phyloP scores from a whole-genome alignment of 371 early-diverging fungal species.

The Coemansia linderi region DNA sequence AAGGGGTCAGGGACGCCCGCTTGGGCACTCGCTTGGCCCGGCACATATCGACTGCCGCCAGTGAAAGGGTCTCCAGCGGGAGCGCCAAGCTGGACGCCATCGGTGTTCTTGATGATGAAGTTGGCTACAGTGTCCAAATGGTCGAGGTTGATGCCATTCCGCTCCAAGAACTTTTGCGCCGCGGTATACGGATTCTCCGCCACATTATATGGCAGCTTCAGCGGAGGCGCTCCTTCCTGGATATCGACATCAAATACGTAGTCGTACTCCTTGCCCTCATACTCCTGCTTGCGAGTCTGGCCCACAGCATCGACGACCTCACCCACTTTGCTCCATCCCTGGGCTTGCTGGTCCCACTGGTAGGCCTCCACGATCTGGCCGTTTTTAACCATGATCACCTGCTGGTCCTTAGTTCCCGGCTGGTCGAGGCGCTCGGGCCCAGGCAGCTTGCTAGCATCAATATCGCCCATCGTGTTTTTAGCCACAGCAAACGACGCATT shows the following conservation, averaged over 20 bases:
- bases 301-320: slow-evolving; percentile 92
- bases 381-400: slow-evolving; percentile 83
- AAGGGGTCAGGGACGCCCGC: slow-evolving; percentile 54
- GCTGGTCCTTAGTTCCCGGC: slow-evolving; percentile 82
- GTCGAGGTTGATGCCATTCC: slow-evolving; percentile 75
- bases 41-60: slow-evolving; percentile 58
- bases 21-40: slow-evolving; percentile 12
- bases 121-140: slow-evolving; percentile 91
- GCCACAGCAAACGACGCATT: slow-evolving; percentile 61
- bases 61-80: slow-evolving; percentile 48
- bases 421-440: slow-evolving; percentile 71
- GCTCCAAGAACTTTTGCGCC: slow-evolving; percentile 86
- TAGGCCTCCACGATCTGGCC: slow-evolving; percentile 41
- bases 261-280: slow-evolving; percentile 91
- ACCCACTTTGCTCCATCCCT: slow-evolving; percentile 88
- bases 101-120: slow-evolving; percentile 89
- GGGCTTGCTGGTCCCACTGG: slow-evolving; percentile 71
- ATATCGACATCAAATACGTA: slow-evolving; percentile 97
- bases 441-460: slow-evolving; percentile 81
- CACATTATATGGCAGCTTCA: slow-evolving; percentile 91
- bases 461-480: slow-evolving; percentile 83
- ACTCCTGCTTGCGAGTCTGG: slow-evolving; percentile 70
- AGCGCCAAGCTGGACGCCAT: slow-evolving; percentile 60
- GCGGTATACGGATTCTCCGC: slow-evolving; percentile 93
- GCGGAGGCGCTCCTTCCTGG: slow-evolving; percentile 71